Base-by-base conservation (phyloP, 1,139 yeast genomes). In the Suhomyces bolitotheri region DNA sequence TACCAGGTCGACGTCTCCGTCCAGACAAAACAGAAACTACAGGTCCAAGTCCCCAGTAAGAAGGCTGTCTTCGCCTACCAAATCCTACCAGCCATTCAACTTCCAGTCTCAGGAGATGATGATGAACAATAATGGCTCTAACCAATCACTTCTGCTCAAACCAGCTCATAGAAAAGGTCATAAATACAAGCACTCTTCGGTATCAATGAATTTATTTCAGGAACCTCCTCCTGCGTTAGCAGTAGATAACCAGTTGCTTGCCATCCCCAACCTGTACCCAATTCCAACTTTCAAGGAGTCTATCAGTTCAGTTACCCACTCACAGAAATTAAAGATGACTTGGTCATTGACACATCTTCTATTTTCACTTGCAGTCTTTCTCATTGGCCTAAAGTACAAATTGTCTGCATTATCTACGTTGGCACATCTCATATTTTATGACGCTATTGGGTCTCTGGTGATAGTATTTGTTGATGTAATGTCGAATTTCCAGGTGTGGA, bases 121-220 rank as follows among this genome's bases (percentile, higher is more conserved):
- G 38, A 60, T 64, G 56, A 57, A 53, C 31, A 51, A 34, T 33
- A 60, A 56, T 45, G 51, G 56, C n/a, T 56, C 64, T 7, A 50
- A 50, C 23, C 51, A 47, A 23, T 56, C 64, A 5, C 50, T 67
- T 19, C 56, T 51, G 47, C 59, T 62, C 11, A 74, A 72, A 44
- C 76, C 90, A 0, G 80, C 85, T 0, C 94, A 87, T 52, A 78
- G 97, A 65, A 82, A 90, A 46, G 97, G 98, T 8, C 98, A 92
- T 62, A 78, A 90, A 50, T 92, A 92, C 56, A 92, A 92, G 57
- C 97, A 92, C 52, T 88, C 97, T 5, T 88, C 97, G n/a, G 96
- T 92, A 5, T 86, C 96, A 3, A 85, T 92, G 92, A 92, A 92
- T 57, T 76, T 90, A 56, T 92, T 92, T 58, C 96, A 87, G 55